Base-by-base conservation (phyloP, 225 moss, liverwort and hornwort genomes). In the Pseudisothecium myosuroides region DNA sequence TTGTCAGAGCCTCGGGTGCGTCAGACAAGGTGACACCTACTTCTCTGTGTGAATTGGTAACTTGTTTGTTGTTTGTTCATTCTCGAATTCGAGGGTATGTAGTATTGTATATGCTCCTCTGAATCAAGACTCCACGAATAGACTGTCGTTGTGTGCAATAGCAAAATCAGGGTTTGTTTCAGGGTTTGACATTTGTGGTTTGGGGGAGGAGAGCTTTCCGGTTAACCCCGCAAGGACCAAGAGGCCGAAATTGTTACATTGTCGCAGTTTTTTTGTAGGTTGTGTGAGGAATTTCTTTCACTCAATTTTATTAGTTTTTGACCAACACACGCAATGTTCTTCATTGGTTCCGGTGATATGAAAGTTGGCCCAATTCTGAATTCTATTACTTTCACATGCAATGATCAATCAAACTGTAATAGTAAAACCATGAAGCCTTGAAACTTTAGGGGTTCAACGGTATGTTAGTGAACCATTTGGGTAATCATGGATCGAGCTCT, bases 21-120 rank as follows among this genome's bases (percentile, higher is more conserved):
- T 83, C 90, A 87, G 88, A 90, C 80, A 91, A 92, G 94, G 94
- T 94, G 87, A 74, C 66, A 31, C 31, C 72, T 71, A 37, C 74
- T 43, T 50, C 23, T 43, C 82, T 79, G 17, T 55, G 21, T 71
- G 75, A 76, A 82, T 82, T 60, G 60, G 34, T 60, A 10, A 36
- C 59, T 52, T 58, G 36, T 14, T 41, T 75, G 32, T n/a, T 41
- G 16, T 69, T 68, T 68, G 61, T 50, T 88, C 41, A 39, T 52
- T 41, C 58, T 68, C 29, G 37, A n/a, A 75, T 61, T 65, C 74
- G 60, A 65, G 73, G 64, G 47, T 72, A 27, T 78, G 27, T 8
- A 26, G 18, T 17, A 26, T 83, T 52, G 64, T 22, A 19, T n/a
- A 58, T 85, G 29, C 39, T 68, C 55, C 86, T 67, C 34, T 56